Evolutionary conservation across 225 moss, liverwort and hornwort species (phyloP), one percentile per base, ranked within the genome.

Genomic region (Asterella californica): DNA sequence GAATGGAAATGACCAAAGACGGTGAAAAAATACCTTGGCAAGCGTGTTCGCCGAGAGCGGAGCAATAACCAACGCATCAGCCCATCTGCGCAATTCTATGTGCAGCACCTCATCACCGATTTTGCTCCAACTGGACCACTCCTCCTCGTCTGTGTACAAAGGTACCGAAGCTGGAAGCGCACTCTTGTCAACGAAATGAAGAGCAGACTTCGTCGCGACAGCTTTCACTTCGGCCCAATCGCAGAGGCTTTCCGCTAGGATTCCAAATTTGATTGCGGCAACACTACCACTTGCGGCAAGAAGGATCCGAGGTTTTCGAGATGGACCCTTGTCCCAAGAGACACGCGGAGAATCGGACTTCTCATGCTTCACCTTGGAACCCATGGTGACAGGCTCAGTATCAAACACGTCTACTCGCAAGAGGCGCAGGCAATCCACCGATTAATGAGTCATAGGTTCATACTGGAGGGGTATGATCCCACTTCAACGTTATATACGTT

Each of bases 41-140:
- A 97, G 88, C 38, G 96, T 97, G 75, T 97, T 97, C 21, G 96
- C 94, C 67, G 96, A 97, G 34, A 97, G 91, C 34, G 96, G 96
- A 72, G 96, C 96, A 80, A 97, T 92, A 48, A 97, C 89, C 81
- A 94, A 86, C 24, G 91, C 96, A 85, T 97, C 96, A 45, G 93
- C 96, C 96, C 96, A 97, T 81, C 91, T 91, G 71, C 94, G 90
- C 34, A 94, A 86, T 82, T 97, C 94, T 37, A 94, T 97, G 75
- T 97, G 96, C 75, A 97, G 86, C 66, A 97, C 96, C 65, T 94
- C 88, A 81, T 97, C 96, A 57, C 96, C 96, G 54, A 93, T 93
- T 82, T 90, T 91, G 49, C 68, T 91, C 96, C 94, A 94, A 80
- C 86, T 97, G 62, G 90, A 90, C 96, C 96, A 97, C 78, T 97